These are phyloP conservation scores for Ophiostoma ips DNA, from an alignment of 2,329 filamentous ascomycete genomes.

Conservation along the genomic window DNA sequence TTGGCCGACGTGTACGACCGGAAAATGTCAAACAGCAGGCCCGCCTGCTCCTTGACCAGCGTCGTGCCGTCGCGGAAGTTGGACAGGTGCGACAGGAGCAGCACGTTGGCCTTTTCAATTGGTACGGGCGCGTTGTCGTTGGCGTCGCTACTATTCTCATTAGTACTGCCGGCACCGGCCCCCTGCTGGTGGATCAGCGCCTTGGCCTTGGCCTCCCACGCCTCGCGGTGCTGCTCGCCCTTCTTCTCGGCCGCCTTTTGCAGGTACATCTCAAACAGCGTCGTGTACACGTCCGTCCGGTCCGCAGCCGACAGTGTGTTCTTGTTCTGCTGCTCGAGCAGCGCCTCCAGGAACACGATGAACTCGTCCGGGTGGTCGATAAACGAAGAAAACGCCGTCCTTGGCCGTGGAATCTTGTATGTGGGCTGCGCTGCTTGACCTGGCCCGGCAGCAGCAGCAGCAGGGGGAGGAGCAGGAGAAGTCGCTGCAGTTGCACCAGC, in stretches of 20 bases:
- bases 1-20: constrained; percentile 86
- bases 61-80: constrained; percentile 83
- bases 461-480: not conserved
- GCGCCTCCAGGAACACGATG: constrained; percentile 81
- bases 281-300: constrained; percentile 79
- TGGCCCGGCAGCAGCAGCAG: not conserved
- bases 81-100: constrained; percentile 82
- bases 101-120: constrained; percentile 88
- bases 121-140: constrained; percentile 39
- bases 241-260: constrained; percentile 71
- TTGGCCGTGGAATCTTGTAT: constrained; percentile 70
- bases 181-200: constrained; percentile 44
- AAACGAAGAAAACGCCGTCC: constrained; percentile 89
- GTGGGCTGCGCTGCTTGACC: constrained; percentile 15
- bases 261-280: constrained; percentile 95
- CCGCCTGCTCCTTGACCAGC: constrained; percentile 85
- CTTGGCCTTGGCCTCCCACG: constrained; percentile 87
- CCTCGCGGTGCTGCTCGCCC: constrained; percentile 49
- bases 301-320: constrained; percentile 56
- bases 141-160: constrained; percentile 50
- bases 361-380: constrained; percentile 90
- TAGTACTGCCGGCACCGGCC: constrained; percentile 32
- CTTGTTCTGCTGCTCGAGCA: constrained; percentile 53
- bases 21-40: constrained; percentile 88
- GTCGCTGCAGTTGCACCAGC: not conserved